These are phyloP conservation scores for Malassezia pachydermatis DNA, from an alignment of 1,284 basidiomycete genomes.

Conservation along the genomic window DNA sequence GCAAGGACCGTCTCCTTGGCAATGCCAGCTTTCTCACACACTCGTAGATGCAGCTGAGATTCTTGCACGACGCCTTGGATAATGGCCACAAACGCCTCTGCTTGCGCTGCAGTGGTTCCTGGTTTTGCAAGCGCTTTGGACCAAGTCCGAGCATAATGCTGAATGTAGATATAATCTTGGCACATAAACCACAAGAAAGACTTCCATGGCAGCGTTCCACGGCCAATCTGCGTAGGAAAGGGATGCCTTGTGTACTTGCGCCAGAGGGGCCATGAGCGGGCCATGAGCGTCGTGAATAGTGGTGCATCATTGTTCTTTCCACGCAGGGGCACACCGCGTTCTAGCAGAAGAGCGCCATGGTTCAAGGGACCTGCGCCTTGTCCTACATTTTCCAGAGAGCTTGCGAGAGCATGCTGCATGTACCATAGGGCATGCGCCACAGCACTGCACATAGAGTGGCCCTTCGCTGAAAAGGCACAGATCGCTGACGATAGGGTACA, in stretches of 20 bases:
- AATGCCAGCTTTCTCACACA: slow-evolving; percentile 33
- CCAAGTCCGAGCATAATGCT: slow-evolving; percentile 53
- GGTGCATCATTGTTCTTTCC: neutral
- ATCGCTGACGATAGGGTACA: slow-evolving; percentile 81
- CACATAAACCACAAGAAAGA: slow-evolving; percentile 75
- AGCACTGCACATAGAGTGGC: slow-evolving; percentile 57
- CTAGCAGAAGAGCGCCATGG: slow-evolving; percentile 62
- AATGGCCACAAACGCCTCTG: slow-evolving; percentile 60
- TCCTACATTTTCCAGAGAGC: slow-evolving; percentile 60
- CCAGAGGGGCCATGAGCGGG: slow-evolving; percentile 39
- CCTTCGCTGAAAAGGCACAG: slow-evolving; percentile 59
- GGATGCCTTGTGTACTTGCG: slow-evolving; percentile 56
- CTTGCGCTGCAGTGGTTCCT: slow-evolving; percentile 53
- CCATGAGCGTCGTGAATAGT: slow-evolving; percentile 12
- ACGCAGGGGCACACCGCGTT: slow-evolving; percentile 33
- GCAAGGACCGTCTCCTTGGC: slow-evolving; percentile 21
- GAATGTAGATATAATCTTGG: slow-evolving; percentile 54
- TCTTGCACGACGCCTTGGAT: slow-evolving; percentile 27
- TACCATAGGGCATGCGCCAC: slow-evolving; percentile 59
- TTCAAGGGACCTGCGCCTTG: slow-evolving; percentile 75
- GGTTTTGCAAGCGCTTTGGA: slow-evolving; percentile 56
- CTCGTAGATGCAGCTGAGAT: slow-evolving; percentile 25
- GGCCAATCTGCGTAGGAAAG: slow-evolving; percentile 66
- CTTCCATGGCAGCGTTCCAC: slow-evolving; percentile 59
- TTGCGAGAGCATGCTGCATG: slow-evolving; percentile 66